Base-by-base conservation (phyloP, 768 basidiomycete genomes). In the Naganishia vaughanmartiniae region DNA sequence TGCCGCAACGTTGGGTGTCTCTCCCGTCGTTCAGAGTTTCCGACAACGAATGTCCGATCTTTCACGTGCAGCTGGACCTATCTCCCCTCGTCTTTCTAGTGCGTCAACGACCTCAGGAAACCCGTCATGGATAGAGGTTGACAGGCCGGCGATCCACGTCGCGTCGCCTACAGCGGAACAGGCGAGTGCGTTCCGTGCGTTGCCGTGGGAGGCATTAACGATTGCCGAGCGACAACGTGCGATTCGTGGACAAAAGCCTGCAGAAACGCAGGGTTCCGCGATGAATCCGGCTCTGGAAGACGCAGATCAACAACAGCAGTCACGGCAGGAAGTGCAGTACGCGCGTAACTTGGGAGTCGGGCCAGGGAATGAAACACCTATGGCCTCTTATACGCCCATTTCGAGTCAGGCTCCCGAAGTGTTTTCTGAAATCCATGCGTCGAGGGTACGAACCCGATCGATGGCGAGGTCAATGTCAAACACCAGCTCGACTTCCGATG, bases 191-290 rank as follows among this genome's bases (percentile, higher is more conserved):
- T 58, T 76, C 87, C 36, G 86, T 85, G 31, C 84, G 88, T 30
- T 81, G 11, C 60, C 60, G 14, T 89, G 72, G 84, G 88, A 67
- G 88, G 87, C 28, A 81, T 85, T 58, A 84, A 84, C 24, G 83
- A 77, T 34, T 87, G 85, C 74, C 83, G 83, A 19, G 83, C 82
- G 24, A 76, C 76, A 67, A 74, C 77, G 53, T 75, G 79, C 57
- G 82, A 77, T 70, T 82, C 83, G 70, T 71, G 81, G 66, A 73
- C 72, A 74, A 30, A 71, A 69, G 45, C 30, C 72, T 66, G 73
- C 75, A 72, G 53, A 71, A 65, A 71, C 73, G 19, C 39, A 75
- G 19, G 48, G 48, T 70, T 65, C 76, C 66, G 24, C 76, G 75
- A 66, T 76, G 73, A 42, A 70, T 73, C n/a, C 76, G 30, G 15